Base-by-base conservation (phyloP, 148 eudicot species). In the Gaultheria prostrata region DNA sequence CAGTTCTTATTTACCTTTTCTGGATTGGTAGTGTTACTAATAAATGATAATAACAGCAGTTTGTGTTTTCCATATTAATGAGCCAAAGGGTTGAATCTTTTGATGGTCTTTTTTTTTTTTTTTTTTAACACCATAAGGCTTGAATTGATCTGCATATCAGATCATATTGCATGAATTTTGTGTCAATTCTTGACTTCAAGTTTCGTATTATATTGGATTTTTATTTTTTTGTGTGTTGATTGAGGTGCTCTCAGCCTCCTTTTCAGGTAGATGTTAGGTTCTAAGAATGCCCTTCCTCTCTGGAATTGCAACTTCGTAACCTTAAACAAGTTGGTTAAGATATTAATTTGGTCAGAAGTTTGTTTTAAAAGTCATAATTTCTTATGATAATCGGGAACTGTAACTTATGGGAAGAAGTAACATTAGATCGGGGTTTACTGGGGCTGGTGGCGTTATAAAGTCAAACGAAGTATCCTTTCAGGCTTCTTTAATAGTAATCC, bases 131-230 rank as follows among this genome's bases (percentile, higher is more conserved):
- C 67, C 43, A 10, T 13, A 48, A 57, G 67, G 53, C 76, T 86
- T 63, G 17, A 32, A 48, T 39, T 69, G 63, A 80, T 82, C 85
- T 80, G 81, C 77, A 67, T 70, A 48, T 12, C 82, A 65, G 26
- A 65, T 74, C 15, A 80, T 35, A 51, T 71, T 65, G 45, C 79
- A 71, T 45, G 75, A 73, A 46, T 32, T 50, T n/a, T 63, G 10
- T 74, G 12, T 17, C 51, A 76, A 33, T 84, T 72, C 80, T 61
- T 71, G 70, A 69, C 26, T 63, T 65, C n/a, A 39, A 18, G 84
- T 80, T 70, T 86, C 57, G 11, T 49, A 49, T 14, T 7, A 8
- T 54, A 10, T 33, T 49, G 69, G 11, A 6, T 65, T 65, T 26
- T 65, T 65, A 6, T 17, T 50, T 83, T 33, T 12, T 26, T 26